phyloP scores from a whole-genome alignment of 371 early-diverging fungal species.

The Mortierella polycephala region DNA sequence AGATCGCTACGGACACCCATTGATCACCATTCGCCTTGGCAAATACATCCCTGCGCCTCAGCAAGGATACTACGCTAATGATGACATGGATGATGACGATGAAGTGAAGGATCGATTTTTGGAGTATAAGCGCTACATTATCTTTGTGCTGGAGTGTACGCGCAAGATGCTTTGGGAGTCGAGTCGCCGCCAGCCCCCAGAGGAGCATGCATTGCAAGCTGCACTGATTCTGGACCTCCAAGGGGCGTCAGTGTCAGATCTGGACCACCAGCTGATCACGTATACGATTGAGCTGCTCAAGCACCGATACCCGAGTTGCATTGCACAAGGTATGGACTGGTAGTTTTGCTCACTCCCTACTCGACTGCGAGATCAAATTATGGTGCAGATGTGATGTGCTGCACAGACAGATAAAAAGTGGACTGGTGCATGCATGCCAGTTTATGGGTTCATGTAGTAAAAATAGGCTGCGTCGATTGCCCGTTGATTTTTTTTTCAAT shows the following conservation, averaged over 20 bases:
- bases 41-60: constrained; percentile 42
- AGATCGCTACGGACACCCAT: constrained; percentile 49
- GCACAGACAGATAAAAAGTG: no score
- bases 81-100: constrained; percentile 5
- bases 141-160: constrained; percentile 48
- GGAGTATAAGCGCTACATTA: constrained; percentile 48
- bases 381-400: no score
- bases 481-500: not conserved
- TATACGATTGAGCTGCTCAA: constrained; percentile 51
- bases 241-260: constrained; percentile 45
- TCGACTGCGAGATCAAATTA: no score
- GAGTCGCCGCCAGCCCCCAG: constrained; percentile 41
- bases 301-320: constrained; percentile 52
- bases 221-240: constrained; percentile 48
- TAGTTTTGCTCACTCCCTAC: no score
- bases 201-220: constrained; percentile 45
- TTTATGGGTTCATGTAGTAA: no score
- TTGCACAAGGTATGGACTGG: constrained; percentile 42
- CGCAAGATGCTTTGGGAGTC: constrained; percentile 53
- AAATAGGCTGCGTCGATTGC: no score
- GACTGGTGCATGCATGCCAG: no score
- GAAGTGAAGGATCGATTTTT: constrained; percentile 36
- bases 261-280: constrained; percentile 48
- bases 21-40: constrained; percentile 45
- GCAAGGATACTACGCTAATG: constrained; percentile 15